Evolutionary conservation across 176 grass and related monocot species (phyloP), one percentile per base, ranked within the genome.

Genomic region (Carex littledalei): DNA sequence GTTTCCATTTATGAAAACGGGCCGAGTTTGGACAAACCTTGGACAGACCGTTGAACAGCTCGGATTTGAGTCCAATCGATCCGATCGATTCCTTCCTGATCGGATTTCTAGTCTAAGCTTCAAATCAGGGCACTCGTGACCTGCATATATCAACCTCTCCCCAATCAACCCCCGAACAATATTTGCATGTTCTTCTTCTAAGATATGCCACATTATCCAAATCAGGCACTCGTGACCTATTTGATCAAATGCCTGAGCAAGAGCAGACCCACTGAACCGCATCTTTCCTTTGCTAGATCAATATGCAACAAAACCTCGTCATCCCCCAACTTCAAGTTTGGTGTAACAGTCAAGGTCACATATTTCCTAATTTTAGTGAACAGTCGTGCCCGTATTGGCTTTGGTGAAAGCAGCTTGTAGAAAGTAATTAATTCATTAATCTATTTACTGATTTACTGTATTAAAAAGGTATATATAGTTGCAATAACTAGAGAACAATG

Each of bases 161-260:
- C 87, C 83, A 81, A 94, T 84, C 69, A 97, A 81, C 59, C 88
- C 92, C 67, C 94, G 92, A 92, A 92, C 58, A 57, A 78, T 65
- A 60, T 94, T 84, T 34, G 64, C 94, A 97, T 18, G 88, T 87
- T 34, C 89, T 91, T 74, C 2, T 34, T 34, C 90, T 94, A 60
- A 94, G 83, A 91, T 94, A 92, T n/a, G 84, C 59, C 12, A 92
- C 90, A 84, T 97, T 92, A 73, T 97, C 92, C 72, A 97, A 63
- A 35, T 97, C 90, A 31, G 94, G 87, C 94, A 94, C 3, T 94
- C 92, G 85, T 91, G 64, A 71, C 94, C 94, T 78, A 94, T 88
- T 91, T 97, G 94, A 75, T 92, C 90, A 88, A 94, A 97, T 24
- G 85, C 95, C 86, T 98, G 91, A 64, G 95, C 89, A 43, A 98